These are phyloP conservation scores for Nidula niveotomentosa DNA, from an alignment of 1,284 basidiomycete genomes.

Conservation along the genomic window DNA sequence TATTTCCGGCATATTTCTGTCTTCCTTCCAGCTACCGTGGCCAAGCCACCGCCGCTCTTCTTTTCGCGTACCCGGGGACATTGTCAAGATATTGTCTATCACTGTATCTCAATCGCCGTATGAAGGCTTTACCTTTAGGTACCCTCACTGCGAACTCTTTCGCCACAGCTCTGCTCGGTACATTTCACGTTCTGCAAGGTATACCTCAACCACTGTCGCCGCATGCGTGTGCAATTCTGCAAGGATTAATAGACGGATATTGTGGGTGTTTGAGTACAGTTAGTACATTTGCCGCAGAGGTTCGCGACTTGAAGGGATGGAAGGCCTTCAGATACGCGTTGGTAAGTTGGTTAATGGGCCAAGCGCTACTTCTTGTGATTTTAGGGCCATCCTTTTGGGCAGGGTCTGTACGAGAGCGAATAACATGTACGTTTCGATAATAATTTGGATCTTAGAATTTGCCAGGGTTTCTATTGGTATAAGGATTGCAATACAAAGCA, in stretches of 20 bases:
- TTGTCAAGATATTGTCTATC: constrained; percentile 84
- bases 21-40: constrained; percentile 73
- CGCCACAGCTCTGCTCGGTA: constrained; percentile 76
- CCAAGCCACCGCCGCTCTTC: constrained; percentile 82
- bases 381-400: constrained; percentile 67
- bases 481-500: too few relatives aligned
- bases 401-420: constrained; percentile 29
- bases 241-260: constrained; percentile 88
- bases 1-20: constrained; percentile 78
- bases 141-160: constrained; percentile 87
- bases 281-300: constrained; percentile 90
- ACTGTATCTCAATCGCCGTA: constrained; percentile 65
- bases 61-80: constrained; percentile 90
- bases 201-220: constrained; percentile 40
- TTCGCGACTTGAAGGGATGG: constrained; percentile 55
- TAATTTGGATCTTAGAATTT: neutral
- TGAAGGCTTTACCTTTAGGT: constrained; percentile 76
- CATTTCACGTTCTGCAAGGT: constrained; percentile 73
- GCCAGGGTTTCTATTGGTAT: too few relatives aligned
- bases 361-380: constrained; percentile 75
- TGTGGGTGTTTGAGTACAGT: constrained; percentile 96
- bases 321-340: constrained; percentile 70
- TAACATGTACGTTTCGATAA: constrained; percentile 34
- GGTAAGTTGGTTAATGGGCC: constrained; percentile 70
- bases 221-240: constrained; percentile 69